Percentiles rank a stretch among this genome's conserved stretches.
These are phyloP conservation scores for Raddia guianensis DNA, from an alignment of 176 grass and related monocot genomes.

Conservation along the genomic window DNA sequence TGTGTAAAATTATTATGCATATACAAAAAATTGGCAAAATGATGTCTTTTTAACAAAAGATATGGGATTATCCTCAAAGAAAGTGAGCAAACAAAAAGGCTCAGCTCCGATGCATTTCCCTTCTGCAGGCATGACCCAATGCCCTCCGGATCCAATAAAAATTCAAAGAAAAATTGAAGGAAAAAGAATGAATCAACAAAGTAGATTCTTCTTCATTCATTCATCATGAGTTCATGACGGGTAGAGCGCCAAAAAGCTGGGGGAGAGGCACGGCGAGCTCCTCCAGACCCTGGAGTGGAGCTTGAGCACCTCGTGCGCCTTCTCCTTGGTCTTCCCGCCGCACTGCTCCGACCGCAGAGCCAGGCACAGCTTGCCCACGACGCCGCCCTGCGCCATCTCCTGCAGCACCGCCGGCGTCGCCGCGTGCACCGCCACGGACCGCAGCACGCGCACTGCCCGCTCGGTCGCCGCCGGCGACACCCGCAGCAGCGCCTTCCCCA, in stretches of 20 bases:
- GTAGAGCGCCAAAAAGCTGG: slow-evolving; percentile 59
- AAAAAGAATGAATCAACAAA: slow-evolving; percentile 34
- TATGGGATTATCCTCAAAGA: slow-evolving; percentile 13
- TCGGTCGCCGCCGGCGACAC: slow-evolving; percentile 72
- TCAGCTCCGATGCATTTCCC: neutral
- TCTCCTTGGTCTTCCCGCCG: slow-evolving; percentile 69
- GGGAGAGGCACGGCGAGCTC: slow-evolving; percentile 67
- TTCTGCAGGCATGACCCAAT: slow-evolving; percentile 35
- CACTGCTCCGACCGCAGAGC: slow-evolving; percentile 55
- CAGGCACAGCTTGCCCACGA: slow-evolving; percentile 66
- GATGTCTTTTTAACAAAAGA: neutral
- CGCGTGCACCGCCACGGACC: slow-evolving; percentile 59
- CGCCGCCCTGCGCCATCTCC: slow-evolving; percentile 79
- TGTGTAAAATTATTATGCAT: neutral
- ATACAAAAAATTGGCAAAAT: neutral
- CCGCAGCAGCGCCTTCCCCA: slow-evolving; percentile 67
- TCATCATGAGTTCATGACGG: slow-evolving; percentile 33
- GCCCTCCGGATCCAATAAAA: slow-evolving; percentile 32
- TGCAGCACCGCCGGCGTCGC: slow-evolving; percentile 67
- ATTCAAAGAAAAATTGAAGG: neutral
- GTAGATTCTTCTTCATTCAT: slow-evolving; percentile 20
- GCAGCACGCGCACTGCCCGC: slow-evolving; percentile 72
- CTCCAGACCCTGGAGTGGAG: slow-evolving; percentile 76
- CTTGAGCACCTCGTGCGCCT: slow-evolving; percentile 78
- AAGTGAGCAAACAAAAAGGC: slow-evolving; percentile 30